Evolutionary conservation across 345 rosid species (phyloP).

Genomic region (Carallia brachiata): DNA sequence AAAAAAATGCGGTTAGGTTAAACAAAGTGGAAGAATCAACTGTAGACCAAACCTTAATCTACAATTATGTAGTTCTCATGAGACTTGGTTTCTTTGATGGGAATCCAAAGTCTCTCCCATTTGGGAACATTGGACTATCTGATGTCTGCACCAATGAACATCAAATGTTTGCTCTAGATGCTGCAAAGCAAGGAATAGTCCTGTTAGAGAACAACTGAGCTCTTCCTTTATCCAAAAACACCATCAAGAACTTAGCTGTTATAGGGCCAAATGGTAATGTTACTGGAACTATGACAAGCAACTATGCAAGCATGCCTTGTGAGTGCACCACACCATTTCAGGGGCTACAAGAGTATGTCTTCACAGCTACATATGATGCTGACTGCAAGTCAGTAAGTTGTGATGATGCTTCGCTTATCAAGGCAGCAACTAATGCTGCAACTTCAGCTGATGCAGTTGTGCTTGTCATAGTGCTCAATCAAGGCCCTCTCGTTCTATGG

Average conservation of each 20-base stretch:
- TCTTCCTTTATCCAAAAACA: constrained; percentile 38
- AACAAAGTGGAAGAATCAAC: constrained; percentile 40
- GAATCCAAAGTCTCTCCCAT: constrained; percentile 34
- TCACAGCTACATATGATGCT: constrained; percentile 12
- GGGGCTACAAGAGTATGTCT: constrained; percentile 36
- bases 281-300: constrained; percentile 40
- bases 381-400: constrained; percentile 42
- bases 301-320: constrained; percentile 50
- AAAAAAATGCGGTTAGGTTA: constrained; percentile 28
- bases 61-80: constrained; percentile 43
- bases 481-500: neutral
- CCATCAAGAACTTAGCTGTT: constrained; percentile 29
- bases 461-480: constrained; percentile 42
- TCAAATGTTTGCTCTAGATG: constrained; percentile 42
- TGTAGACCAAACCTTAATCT: constrained; percentile 40
- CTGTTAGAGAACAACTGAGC: constrained; percentile 38
- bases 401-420: constrained; percentile 11
- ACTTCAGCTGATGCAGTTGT: constrained; percentile 32
- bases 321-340: constrained; percentile 48
- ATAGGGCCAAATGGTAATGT: constrained; percentile 52
- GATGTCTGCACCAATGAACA: constrained; percentile 45
- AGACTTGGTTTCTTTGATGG: constrained; percentile 58
- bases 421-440: constrained; percentile 28
- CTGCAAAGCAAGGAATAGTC: constrained; percentile 51
- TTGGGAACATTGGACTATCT: constrained; percentile 46